phyloP scores from a whole-genome alignment of 352 stramenopile genomes.

The Phytopythium sindhum region DNA sequence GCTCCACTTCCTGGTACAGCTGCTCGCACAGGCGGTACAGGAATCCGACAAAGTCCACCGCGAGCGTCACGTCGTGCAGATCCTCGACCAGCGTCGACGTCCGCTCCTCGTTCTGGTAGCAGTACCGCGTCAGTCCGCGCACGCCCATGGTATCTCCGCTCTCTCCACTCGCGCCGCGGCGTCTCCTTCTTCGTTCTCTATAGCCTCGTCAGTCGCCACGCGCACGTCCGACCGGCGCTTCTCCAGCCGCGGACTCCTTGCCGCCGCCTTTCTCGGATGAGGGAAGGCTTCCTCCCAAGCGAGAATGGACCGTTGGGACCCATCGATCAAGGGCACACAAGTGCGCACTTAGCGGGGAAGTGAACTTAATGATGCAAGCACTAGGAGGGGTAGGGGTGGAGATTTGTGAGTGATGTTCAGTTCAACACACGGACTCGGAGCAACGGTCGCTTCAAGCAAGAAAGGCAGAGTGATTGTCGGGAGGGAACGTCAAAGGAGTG shows the following conservation, averaged over 20 bases:
- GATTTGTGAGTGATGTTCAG: background rate
- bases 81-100: constrained; percentile 32
- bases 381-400: no score
- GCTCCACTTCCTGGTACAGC: constrained; percentile 35
- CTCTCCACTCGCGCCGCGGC: background rate
- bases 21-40: constrained; percentile 69
- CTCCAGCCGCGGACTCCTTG: no score
- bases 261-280: background rate
- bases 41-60: constrained; percentile 81
- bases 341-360: background rate
- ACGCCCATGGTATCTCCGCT: constrained; percentile 48
- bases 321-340: background rate
- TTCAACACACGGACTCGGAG: background rate
- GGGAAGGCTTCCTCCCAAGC: background rate
- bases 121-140: constrained; percentile 54
- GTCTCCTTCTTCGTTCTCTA: background rate
- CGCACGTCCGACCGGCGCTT: background rate
- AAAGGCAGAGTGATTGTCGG: background rate
- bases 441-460: background rate
- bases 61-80: constrained; percentile 65
- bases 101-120: constrained; percentile 40
- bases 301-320: background rate
- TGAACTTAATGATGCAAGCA: background rate
- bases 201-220: background rate
- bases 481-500: no score